Evolutionary conservation across 331 rosid genomes (phyloP), one percentile per base, ranked within the genome.

Genomic region (Pyracantha coccinea): DNA sequence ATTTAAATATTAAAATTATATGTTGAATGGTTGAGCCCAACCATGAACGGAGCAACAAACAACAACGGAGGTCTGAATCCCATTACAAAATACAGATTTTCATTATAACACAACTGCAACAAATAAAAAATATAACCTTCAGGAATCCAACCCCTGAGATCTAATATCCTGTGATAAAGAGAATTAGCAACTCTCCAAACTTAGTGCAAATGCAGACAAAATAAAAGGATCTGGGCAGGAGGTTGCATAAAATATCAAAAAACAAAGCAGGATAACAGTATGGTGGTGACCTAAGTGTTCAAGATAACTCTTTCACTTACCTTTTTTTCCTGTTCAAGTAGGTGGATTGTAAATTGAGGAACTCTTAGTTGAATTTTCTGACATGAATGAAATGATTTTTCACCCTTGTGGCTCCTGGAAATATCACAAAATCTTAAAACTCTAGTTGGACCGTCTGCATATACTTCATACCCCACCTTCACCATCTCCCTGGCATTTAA

Each of bases 381-480:
- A 72, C 83, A 68, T 27, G 86, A 81, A 52, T 80, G 83, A 78
- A 83, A 67, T 69, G 77, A 66, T 27, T 69, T 66, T 41, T 86
- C 86, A 67, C 84, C 82, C 82, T 78, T 87, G 83, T 85, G 89
- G 79, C 89, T 85, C 75, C 80, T 82, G 53, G 88, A 83, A 68
- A 82, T 81, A 86, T 89, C 89, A 83, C 95, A 94, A 80, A 92
- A 83, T 72, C 97, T 87, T 76, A 92, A 69, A 79, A 94, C 86
- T 55, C 99, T 87, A 68, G 99, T 90, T 38, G 92, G 89, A 54
- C 99, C 99, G 13, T 94, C 99, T 27, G 99, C 96, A 75, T 94
- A 94, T 78, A 94, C 86, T 86, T 92, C 99, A 53, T 86, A 94
- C 25, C 99, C 99, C 50, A 92, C 77, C 71, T 84, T 85, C 77